Conservation (phyloP, 176 grass and related monocot species). For the Areca catechu region DNA sequence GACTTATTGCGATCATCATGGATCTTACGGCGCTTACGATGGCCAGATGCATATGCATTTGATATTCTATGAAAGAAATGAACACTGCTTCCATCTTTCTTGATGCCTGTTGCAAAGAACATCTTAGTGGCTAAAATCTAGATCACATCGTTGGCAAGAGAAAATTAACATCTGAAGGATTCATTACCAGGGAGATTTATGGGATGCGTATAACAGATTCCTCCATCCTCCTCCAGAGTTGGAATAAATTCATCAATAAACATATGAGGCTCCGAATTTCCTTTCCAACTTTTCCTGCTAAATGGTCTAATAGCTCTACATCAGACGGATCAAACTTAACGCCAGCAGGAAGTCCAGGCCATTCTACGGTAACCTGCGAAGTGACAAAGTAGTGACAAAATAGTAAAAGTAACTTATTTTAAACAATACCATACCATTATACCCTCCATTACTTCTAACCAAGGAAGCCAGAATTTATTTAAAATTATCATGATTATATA, state of each 20-base stretch:
- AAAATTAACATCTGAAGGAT: neutral
- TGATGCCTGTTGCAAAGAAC: slow-evolving; percentile 35
- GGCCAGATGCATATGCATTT: slow-evolving; percentile 66
- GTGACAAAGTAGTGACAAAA: too few species aligned
- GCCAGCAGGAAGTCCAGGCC: slow-evolving; percentile 77
- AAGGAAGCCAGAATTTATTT: too few species aligned
- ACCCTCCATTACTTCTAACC: too few species aligned
- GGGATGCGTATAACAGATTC: slow-evolving; percentile 84
- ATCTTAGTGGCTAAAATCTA: neutral
- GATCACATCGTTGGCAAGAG: neutral
- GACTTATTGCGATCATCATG: slow-evolving; percentile 7
- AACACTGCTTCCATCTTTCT: slow-evolving; percentile 46
- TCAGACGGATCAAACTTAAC: slow-evolving; percentile 93
- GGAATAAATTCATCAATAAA: slow-evolving; percentile 89
- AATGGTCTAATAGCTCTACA: slow-evolving; percentile 56
- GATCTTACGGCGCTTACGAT: slow-evolving; percentile 62
- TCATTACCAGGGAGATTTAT: slow-evolving; percentile 91
- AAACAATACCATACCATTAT: too few species aligned
- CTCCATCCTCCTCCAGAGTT: slow-evolving; percentile 46
- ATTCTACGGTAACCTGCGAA: slow-evolving; percentile 62
- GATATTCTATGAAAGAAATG: slow-evolving; percentile 77
- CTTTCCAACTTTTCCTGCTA: slow-evolving; percentile 49
- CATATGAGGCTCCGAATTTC: slow-evolving; percentile 39
- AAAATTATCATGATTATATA: too few species aligned
- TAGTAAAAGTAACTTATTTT: too few species aligned